Base-by-base conservation (phyloP, 2,329 filamentous ascomycete genomes). In the Cladosporium sp. region DNA sequence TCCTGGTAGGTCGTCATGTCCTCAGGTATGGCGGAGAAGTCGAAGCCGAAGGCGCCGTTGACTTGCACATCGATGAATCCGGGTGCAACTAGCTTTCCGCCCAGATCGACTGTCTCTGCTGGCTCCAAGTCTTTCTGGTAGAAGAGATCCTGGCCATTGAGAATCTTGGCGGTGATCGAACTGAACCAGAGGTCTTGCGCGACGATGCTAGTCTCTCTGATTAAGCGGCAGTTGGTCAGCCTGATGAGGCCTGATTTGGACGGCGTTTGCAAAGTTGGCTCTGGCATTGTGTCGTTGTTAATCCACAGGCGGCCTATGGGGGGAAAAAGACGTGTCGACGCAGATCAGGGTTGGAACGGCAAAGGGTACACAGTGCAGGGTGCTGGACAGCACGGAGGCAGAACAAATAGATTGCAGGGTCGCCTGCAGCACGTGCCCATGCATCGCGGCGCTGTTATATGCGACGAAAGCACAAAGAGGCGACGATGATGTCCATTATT, bases 51-150 rank as follows among this genome's bases (percentile, higher is more conserved):
- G 12, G 91, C 93, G 58, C 93, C 93, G 74, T 97, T 97, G 71
- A 97, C 87, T 78, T 97, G 93, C 61, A 90, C 90, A 71, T 97
- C 93, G 72, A 97, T 95, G 74, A 97, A 85, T 29, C 93, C 93
- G 0, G 93, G 92, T 0, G 91, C 88, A 23, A 97, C 77, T 70
- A 97, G 94, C 72, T 91, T 91, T 66, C 92, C 92, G 60, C 88
- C 86, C 1, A 97, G 87, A 74, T 97, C 88, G 71, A 97, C 83
- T 62, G 89, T 88, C 70, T 88, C 80, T 74, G 94, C 91, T 1
- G 93, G 91, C 2, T 88, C 81, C 62, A 84, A 81, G 55, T 88
- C 83, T 61, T 91, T 84, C 71, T 88, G 87, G 75, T 91, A 93
- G 75, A 88, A 84, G 65, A 85, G 82, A 68, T 86, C 81, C 73